These are phyloP conservation scores for Cicer pinnatifidum DNA, from an alignment of 306 rosid species.

Conservation along the genomic window DNA sequence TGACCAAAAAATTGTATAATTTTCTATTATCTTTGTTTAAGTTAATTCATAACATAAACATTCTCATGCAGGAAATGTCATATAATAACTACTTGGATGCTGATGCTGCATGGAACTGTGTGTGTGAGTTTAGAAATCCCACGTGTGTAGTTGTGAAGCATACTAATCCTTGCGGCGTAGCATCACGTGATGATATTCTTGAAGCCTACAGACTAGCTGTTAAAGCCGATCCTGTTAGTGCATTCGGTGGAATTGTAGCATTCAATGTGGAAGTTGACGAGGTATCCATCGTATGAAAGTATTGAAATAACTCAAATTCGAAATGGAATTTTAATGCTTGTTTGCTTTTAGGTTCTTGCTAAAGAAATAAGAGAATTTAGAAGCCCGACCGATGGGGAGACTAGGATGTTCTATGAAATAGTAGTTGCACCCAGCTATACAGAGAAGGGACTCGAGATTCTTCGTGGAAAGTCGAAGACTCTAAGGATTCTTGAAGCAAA, in stretches of 20 bases:
- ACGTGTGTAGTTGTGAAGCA: conserved; percentile 92
- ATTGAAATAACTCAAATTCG: too few species aligned
- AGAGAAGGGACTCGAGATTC: conserved; percentile 84
- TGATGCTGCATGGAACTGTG: conserved; percentile 98
- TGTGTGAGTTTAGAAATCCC: conserved; percentile 74
- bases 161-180: conserved; percentile 95
- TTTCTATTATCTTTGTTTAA: background rate
- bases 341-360: conserved; percentile 68
- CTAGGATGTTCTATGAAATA: conserved; percentile 96
- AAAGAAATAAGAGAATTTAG: conserved; percentile 87
- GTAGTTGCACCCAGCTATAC: conserved; percentile 94
- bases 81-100: conserved; percentile 91
- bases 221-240: conserved; percentile 93
- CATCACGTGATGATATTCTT: conserved; percentile 85
- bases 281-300: conserved; percentile 47
- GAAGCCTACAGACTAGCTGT: conserved; percentile 95
- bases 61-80: conserved; percentile 83
- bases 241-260: conserved; percentile 96
- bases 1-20: conserved; percentile 9
- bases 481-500: conserved; percentile 83
- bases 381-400: conserved; percentile 91
- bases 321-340: background rate
- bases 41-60: conserved; percentile 14
- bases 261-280: conserved; percentile 87
- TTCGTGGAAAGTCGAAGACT: conserved; percentile 80